Evolutionary conservation across 169 alveolate genomes (phyloP).

Genomic region (Perkinsus olseni): DNA sequence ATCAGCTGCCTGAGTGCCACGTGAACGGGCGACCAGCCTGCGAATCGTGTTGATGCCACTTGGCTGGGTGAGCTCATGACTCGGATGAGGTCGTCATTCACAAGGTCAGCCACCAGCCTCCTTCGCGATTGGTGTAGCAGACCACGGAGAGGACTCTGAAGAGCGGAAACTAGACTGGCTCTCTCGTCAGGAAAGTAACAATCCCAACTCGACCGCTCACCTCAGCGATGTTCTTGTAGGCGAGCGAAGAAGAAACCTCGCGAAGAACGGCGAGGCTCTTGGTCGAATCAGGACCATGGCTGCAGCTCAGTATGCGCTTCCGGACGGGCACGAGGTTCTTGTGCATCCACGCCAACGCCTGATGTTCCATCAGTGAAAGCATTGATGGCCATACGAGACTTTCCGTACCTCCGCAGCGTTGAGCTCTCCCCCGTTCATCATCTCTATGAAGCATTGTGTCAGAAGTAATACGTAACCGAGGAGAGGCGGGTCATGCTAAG

Average conservation of each 20-base stretch:
- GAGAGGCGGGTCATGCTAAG: background rate
- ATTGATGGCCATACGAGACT: background rate
- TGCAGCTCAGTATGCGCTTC: background rate
- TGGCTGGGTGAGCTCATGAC: background rate
- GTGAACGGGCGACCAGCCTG: background rate
- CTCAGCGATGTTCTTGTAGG: background rate
- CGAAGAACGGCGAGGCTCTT: background rate
- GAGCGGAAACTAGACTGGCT: too few species aligned
- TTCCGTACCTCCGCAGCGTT: background rate
- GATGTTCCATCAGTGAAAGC: background rate
- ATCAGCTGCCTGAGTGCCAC: background rate
- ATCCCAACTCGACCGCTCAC: background rate
- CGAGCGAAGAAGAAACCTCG: background rate
- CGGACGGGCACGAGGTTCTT: background rate
- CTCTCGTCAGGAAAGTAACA: too few species aligned
- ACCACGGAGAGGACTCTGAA: background rate
- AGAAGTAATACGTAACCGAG: background rate
- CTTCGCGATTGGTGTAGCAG: background rate
- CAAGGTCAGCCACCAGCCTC: background rate
- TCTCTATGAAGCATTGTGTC: background rate
- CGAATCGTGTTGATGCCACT: background rate
- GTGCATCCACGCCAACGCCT: background rate
- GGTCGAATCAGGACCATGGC: background rate
- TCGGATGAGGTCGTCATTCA: background rate
- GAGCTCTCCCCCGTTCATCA: background rate